Base-by-base conservation (phyloP, 2,329 filamentous ascomycete species). In the Fusarium begoniae region DNA sequence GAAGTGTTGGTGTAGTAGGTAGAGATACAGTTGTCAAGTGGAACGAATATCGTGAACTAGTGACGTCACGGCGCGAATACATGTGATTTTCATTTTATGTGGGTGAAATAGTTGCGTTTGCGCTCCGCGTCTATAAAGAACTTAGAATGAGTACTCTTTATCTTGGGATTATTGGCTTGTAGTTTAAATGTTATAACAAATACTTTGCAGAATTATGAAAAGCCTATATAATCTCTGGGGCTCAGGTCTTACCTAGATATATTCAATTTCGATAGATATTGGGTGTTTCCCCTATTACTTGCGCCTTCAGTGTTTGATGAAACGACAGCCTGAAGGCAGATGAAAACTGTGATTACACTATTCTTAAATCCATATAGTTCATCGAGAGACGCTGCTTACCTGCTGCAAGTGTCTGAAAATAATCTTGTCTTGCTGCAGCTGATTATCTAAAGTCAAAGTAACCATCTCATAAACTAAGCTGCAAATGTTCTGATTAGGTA, bases 41-140 rank as follows among this genome's bases (percentile, higher is more conserved):
- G 45, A 55, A 54, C 35, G 60, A 53, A 17, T 50, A 14, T 26
- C 22, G 26, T n/a, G 22, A 24, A 35, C 54, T 51, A 55, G 62
- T 78, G 76, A 78, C 76, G 76, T 78, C 76, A 78, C 47, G 28
- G 54, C 47, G 56, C 35, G 43, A 20, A 32, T 37, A 45, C 51
- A 24, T 70, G 55, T 59, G 48, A 66, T 48, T 20, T 35, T 32
- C 18, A 20, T 51, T 51, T 44, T 63, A 45, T 62, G 44, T 26
- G n/a, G 58, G n/a, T 17, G 35, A 20, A 43, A 51, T 35, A 37
- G n/a, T 26, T 24, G n/a, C 17, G 30, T 35, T 53, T 53, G 30
- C 30, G 17, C 48, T 53, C 48, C 30, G 12, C 13, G 30, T 51
- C n/a, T 20, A 15, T 18, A n/a, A 24, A 53, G 24, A 26, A 15